Conservation (phyloP, 495 filamentous ascomycete species). For the Aspergillus heteromorphus region DNA sequence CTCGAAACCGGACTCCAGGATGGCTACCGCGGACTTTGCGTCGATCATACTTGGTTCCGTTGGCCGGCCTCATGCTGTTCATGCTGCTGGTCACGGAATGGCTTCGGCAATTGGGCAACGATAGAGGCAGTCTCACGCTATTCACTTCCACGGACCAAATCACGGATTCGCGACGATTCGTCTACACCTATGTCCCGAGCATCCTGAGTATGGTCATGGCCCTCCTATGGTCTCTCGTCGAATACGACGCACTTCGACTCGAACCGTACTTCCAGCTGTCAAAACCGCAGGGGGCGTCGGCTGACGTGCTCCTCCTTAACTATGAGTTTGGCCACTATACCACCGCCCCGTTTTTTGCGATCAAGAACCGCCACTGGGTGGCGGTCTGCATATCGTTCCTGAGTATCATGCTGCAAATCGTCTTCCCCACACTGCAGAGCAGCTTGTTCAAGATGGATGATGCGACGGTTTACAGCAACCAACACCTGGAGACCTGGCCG, state of each 20-base stretch:
- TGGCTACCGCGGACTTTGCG: constrained; percentile 4
- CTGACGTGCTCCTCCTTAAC: constrained; percentile 5
- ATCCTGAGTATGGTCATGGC: neutral
- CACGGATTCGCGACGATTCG: neutral
- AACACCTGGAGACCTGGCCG: constrained; percentile 3
- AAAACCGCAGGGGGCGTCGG: neutral
- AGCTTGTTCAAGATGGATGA: neutral
- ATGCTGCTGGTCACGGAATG: neutral
- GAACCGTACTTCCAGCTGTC: constrained; percentile 6
- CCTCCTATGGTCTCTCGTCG: constrained; percentile 3
- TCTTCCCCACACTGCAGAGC: neutral
- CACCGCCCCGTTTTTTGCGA: constrained; percentile 1
- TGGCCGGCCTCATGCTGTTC: neutral
- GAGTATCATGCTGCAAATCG: constrained; percentile 1
- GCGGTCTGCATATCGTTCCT: constrained; percentile 3
- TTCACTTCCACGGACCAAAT: neutral
- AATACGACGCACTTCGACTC: constrained; percentile 5
- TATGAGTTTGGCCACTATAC: constrained; percentile 8
- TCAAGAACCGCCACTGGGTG: constrained; percentile 2
- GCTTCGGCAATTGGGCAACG: neutral
- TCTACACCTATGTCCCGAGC: constrained; percentile 5
- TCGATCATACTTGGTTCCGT: neutral
- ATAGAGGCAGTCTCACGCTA: neutral
- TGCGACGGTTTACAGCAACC: neutral
- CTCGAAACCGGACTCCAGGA: neutral